Evolutionary conservation across 345 rosid genomes (phyloP), one percentile per base, ranked within the genome.

Genomic region (Fremontodendron californicum): DNA sequence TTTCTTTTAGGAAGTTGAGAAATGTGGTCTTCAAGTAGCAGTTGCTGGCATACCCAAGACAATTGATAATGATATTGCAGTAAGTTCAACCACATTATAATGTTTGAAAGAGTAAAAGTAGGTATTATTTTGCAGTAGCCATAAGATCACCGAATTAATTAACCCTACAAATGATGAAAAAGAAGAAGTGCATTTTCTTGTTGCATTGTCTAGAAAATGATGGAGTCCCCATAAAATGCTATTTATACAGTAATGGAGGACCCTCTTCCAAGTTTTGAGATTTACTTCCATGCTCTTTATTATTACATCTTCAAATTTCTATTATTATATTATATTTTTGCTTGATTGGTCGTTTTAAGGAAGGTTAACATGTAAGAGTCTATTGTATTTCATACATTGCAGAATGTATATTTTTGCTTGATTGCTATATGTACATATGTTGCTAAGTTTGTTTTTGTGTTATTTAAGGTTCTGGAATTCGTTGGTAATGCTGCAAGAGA

Each of bases 11-110:
- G 98, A 94, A 92, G 90, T 90, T 42, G 91, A 88, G 89, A 88
- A 85, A 80, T 91, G 96, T 69, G 90, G 94, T 82, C 93, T 94
- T 78, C 92, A 67, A 71, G 92, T 94, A 66, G 94, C 94, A 1
- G 92, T 92, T 83, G 90, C 94, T 71, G 96, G 97, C 67, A 88
- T 92, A 61, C 97, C 97, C 55, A 91, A 94, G 88, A 92, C 94
- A 6, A 92, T 94, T 64, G 96, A 94, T 83, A 92, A 94, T 78
- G 94, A 92, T 78, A 88, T 94, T 78, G 89, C 91, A 35, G 97
- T 94, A 86, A 86, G 94, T 81, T 81, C 60, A 27, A 66, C 78
- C 58, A 42, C 82, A 15, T 31, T 65, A 45, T 79, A 54, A 51
- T 52, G 21, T 49, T 51, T 79, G 21, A 61, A 43, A 27, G 19